Evolutionary conservation across 2,329 filamentous ascomycete genomes (phyloP).

Genomic region (Lachnum nothofagi): DNA sequence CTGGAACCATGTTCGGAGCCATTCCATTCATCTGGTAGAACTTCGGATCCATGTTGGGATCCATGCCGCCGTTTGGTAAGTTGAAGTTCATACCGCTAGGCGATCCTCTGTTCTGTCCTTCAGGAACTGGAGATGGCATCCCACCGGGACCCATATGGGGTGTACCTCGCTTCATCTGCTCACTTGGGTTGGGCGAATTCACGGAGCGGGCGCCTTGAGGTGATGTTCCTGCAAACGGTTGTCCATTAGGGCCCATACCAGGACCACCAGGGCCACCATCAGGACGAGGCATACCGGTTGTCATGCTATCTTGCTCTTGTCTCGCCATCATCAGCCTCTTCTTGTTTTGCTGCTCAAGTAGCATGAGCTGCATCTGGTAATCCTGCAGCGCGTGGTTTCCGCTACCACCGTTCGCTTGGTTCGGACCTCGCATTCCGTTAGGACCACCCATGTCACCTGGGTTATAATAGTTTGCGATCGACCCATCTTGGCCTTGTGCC

Average conservation of each 20-base stretch:
- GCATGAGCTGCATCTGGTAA: constrained; percentile 85
- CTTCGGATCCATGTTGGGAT: constrained; percentile 54
- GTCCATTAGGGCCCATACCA: constrained; percentile 49
- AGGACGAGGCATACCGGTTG: constrained; percentile 40
- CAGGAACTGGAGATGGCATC: constrained; percentile 67
- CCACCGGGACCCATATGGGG: constrained; percentile 66
- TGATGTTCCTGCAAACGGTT: constrained; percentile 63
- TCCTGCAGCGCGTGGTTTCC: constrained; percentile 75
- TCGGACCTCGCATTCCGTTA: constrained; percentile 52
- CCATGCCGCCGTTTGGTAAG: constrained; percentile 49
- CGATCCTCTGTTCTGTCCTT: constrained; percentile 63
- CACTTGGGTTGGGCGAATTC: constrained; percentile 70
- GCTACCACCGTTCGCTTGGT: constrained; percentile 30
- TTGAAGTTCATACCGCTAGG: constrained; percentile 62
- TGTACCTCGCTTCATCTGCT: constrained; percentile 74
- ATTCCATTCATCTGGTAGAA: constrained; percentile 53
- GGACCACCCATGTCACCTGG: constrained; percentile 52
- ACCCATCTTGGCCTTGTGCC: constrained; percentile 62
- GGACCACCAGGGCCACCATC: constrained; percentile 30
- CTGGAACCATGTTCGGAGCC: constrained; percentile 50
- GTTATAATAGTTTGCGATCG: constrained; percentile 59
- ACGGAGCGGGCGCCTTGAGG: constrained; percentile 62
- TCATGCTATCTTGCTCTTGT: constrained; percentile 65
- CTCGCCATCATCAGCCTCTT: constrained; percentile 79
- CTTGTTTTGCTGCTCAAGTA: constrained; percentile 83